Evolutionary conservation across 164 flowering plant genomes (phyloP).

Genomic region (Magnolia changhungtana): DNA sequence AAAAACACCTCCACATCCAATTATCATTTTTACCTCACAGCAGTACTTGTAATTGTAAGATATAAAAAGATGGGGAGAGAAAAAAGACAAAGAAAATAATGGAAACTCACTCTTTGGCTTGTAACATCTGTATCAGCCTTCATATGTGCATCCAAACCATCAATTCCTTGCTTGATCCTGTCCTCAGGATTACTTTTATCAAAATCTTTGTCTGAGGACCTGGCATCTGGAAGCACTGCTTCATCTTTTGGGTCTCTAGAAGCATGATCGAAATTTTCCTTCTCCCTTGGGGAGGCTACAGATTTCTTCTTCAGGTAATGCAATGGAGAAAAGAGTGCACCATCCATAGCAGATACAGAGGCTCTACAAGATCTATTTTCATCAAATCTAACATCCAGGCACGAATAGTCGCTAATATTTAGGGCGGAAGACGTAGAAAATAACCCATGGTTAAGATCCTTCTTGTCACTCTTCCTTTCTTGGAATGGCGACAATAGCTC

Average conservation of each 20-base stretch:
- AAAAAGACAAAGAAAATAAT: not conserved
- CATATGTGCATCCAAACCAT: conserved; percentile 10
- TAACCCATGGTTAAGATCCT: conserved; percentile 26
- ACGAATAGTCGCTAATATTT: conserved; percentile 38
- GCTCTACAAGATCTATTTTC: conserved; percentile 18
- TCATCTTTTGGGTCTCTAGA: conserved; percentile 7
- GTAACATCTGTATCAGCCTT: conserved; percentile 18
- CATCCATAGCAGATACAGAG: conserved; percentile 21
- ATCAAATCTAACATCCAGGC: conserved; percentile 23
- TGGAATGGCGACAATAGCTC: conserved; percentile 80
- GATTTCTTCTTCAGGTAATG: conserved; percentile 11
- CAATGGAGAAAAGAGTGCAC: conserved; percentile 20
- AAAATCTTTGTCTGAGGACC: conserved; percentile 9
- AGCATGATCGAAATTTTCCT: conserved; percentile 31
- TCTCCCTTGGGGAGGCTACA: conserved; percentile 17
- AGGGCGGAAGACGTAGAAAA: conserved; percentile 31
- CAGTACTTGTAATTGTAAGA: not conserved
- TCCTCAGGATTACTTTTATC: conserved; percentile 9
- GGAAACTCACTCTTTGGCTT: conserved; percentile 13
- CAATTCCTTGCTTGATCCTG: conserved; percentile 13
- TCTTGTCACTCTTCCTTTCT: conserved; percentile 65
- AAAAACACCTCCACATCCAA: not conserved
- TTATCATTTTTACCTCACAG: not conserved
- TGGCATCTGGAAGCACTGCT: conserved; percentile 7
- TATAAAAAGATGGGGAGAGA: not conserved